Percentiles rank a stretch among this genome's conserved stretches.
Evolutionary conservation across 495 filamentous ascomycete species (phyloP).

Genomic region (Penicillium macrosclerotiorum): DNA sequence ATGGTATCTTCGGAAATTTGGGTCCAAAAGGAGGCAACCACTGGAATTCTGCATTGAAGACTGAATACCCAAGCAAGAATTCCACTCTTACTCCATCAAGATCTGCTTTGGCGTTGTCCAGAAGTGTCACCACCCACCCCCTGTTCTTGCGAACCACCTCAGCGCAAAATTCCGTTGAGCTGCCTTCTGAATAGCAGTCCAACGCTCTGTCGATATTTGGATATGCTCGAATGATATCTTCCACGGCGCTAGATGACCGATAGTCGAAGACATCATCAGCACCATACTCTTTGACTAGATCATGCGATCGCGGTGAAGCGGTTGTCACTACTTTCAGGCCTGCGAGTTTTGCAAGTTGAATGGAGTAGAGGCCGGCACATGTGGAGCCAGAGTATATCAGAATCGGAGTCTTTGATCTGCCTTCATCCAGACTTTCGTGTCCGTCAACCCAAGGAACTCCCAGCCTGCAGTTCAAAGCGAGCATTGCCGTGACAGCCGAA

Average conservation of each 20-base stretch:
- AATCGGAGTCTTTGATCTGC: neutral
- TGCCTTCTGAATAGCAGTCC: constrained; percentile 25
- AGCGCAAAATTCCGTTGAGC: constrained; percentile 18
- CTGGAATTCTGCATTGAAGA: constrained; percentile 15
- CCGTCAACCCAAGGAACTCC: constrained; percentile 3
- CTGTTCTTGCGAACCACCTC: constrained; percentile 6
- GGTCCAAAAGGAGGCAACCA: constrained; percentile 21
- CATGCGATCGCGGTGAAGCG: constrained; percentile 23
- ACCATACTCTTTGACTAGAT: constrained; percentile 32
- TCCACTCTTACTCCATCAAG: constrained; percentile 8
- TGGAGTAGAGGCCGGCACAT: constrained; percentile 1
- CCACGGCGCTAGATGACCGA: constrained; percentile 3
- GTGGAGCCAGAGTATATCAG: constrained; percentile 9
- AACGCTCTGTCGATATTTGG: constrained; percentile 16
- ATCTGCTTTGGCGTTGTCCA: constrained; percentile 10
- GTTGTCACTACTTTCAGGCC: constrained; percentile 6
- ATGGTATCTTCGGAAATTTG: constrained; percentile 8
- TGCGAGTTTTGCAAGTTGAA: constrained; percentile 7
- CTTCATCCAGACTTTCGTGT: neutral
- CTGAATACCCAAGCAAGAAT: constrained; percentile 18
- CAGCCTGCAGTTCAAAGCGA: constrained; percentile 1
- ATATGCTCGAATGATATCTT: constrained; percentile 11
- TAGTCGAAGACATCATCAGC: constrained; percentile 38
- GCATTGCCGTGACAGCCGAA: constrained; percentile 38
- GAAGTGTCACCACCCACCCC: constrained; percentile 19